Evolutionary conservation across 495 filamentous ascomycete species (phyloP), one percentile per base, ranked within the genome.

Genomic region (Cladorrhinum samala): DNA sequence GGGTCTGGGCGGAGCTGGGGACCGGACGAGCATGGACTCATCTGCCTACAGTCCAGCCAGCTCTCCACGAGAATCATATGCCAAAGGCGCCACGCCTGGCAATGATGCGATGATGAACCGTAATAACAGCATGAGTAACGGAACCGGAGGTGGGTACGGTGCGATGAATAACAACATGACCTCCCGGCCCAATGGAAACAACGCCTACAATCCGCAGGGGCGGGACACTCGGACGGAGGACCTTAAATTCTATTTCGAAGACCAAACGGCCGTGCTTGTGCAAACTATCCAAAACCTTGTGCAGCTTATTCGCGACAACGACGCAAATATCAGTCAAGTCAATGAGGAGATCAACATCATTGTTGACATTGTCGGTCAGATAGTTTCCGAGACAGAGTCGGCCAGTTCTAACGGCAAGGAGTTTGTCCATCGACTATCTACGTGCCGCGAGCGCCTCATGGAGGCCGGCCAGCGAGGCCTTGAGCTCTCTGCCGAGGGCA

Each of bases 271-370:
- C 45, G 73, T 82, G 11, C 79, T 95, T 38, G 85, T 94, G 21
- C 83, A 89, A 58, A 85, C 82, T 19, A 91, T 96, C 58, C 88
- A 92, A 67, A 78, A 83, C 3, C 81, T 96, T 9, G 86, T 95
- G 30, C 78, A 81, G 56, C 83, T 82, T 44, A 92, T 95, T 59
- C 88, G 90, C 27, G 27, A 33, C 36, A 76, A 81, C 43, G 82
- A 87, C 53, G 79, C 80, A 14, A 74, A 78, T 37, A 80, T 89
- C 50, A 70, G 77, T 46, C 79, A 82, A 36, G 81, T 96, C 52
- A 77, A 79, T 50, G 77, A 76, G 51, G 82, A 93, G 58, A 84
- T 95, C 44, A 76, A 73, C 30, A 78, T 83, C 25, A 94, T 95
- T 44, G 78, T 79, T 2, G 71, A 77, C 36, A 78, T 91, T 21